These are phyloP conservation scores for Fusarium oligoseptatum DNA, from an alignment of 2,329 filamentous ascomycete genomes.

Conservation along the genomic window DNA sequence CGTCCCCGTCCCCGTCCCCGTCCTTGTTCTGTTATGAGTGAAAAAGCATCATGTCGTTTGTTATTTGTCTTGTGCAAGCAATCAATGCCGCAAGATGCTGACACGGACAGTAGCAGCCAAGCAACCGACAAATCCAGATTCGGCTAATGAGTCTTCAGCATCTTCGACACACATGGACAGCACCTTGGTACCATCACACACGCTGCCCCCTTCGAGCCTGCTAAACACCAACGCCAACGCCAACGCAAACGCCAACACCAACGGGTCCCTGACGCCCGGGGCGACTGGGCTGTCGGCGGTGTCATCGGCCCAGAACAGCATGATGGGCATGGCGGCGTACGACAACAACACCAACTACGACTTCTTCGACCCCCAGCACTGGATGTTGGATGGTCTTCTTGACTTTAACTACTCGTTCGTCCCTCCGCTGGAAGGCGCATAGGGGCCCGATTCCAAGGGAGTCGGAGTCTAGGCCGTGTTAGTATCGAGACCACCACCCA, in stretches of 20 bases:
- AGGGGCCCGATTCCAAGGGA: constrained; percentile 17
- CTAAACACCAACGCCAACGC: constrained; percentile 59
- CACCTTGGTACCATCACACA: constrained; percentile 64
- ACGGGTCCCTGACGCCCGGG: constrained; percentile 66
- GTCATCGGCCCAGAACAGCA: constrained; percentile 57
- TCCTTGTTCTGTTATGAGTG: constrained; percentile 14
- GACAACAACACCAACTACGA: constrained; percentile 81
- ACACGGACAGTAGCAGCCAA: constrained; percentile 71
- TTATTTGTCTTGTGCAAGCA: constrained; percentile 37
- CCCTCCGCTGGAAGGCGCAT: constrained; percentile 67
- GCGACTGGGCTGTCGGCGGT: constrained; percentile 59
- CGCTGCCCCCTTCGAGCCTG: constrained; percentile 59
- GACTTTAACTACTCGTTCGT: constrained; percentile 81
- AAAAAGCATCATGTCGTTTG: constrained; percentile 42
- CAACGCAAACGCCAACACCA: constrained; percentile 51
- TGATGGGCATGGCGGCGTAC: constrained; percentile 69
- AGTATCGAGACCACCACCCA: neutral
- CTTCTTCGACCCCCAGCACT: constrained; percentile 92
- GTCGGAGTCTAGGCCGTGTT: neutral
- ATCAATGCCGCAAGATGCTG: constrained; percentile 33
- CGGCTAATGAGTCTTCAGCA: constrained; percentile 78
- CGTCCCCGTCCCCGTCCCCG: constrained; percentile 8
- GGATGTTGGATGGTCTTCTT: constrained; percentile 89
- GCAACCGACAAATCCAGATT: constrained; percentile 88
- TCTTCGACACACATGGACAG: constrained; percentile 75